Percentiles rank a stretch among this genome's conserved stretches.
Conservation (phyloP, 176 grass and related monocot genomes). For the Paspalum vaginatum region DNA sequence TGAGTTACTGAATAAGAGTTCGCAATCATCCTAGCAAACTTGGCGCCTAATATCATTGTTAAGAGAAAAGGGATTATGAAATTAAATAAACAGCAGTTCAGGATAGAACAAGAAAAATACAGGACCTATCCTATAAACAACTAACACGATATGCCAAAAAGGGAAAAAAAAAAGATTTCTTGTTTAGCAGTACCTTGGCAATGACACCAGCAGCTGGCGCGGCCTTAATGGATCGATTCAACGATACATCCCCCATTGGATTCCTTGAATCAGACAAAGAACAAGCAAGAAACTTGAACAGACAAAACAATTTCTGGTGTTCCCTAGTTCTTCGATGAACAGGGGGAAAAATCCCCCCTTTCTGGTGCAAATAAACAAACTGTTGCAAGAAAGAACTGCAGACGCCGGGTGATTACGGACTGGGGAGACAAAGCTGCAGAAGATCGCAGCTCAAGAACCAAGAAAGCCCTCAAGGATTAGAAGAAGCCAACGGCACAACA, state of each 20-base stretch:
- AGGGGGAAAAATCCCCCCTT: background rate
- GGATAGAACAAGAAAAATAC: background rate
- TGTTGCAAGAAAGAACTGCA: background rate
- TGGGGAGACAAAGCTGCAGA: background rate
- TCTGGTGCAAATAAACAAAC: constrained; percentile 1
- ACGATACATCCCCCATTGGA: constrained; percentile 44
- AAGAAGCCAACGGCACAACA: background rate
- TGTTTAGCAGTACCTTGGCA: constrained; percentile 29
- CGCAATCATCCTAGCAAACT: background rate
- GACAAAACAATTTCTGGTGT: background rate
- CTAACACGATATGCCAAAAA: background rate
- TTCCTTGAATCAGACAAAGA: background rate
- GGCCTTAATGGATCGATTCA: constrained; percentile 40
- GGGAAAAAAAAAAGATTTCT: background rate
- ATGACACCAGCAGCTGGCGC: constrained; percentile 31
- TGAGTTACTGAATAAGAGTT: background rate
- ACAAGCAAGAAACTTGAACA: background rate
- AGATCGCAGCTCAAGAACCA: constrained; percentile 33
- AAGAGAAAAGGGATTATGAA: background rate
- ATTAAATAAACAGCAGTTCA: background rate
- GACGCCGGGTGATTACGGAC: background rate
- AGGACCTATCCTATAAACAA: background rate
- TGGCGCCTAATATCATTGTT: background rate
- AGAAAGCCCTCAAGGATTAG: background rate
- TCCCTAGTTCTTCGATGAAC: background rate